Base-by-base conservation (phyloP, 345 rosid species). In the Hibiscus tridactylites region DNA sequence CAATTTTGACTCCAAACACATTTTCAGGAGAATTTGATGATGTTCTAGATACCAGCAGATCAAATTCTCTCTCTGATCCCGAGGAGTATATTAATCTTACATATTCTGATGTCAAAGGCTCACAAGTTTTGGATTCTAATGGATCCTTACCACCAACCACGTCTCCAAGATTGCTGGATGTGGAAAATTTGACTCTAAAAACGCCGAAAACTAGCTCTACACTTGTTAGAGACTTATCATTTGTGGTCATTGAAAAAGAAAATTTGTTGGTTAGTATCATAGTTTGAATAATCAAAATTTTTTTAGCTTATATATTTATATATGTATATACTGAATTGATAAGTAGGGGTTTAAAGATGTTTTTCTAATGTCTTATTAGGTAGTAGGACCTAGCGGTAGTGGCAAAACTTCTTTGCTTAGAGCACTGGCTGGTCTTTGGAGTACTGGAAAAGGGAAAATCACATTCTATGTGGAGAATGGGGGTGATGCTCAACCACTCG, bases 391-490 rank as follows among this genome's bases (percentile, higher is more conserved):
- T 57, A 93, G 98, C 65, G 98, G 98, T 50, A 85, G 97, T 59
- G 98, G 98, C 61, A 93, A 93, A 87, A 93, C 98, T 70, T 93
- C 98, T 50, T 76, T 93, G 79, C 80, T 93, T 75, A 90, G 98
- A 84, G 91, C 96, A 65, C 81, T 90, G 85, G 97, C 97, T 81
- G 97, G 98, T 72, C 96, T 93, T 61, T 93, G 97, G 98, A 85
- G 75, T 81, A 79, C 79, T 61, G 98, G 98, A 76, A 88, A 80
- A 73, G 98, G 98, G 73, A 85, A 85, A 80, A 81, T 93, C 79
- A 90, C 87, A 33, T 93, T 87, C 82, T 88, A 82, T 74, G 75
- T 85, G 72, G 67, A 87, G 56, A 82, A 81, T 68, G 84, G 33
- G 62, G 79, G 78, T 76, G 85, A 75, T 58, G 5, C 71, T 61